A percentile compares a stretch with the other conserved stretches of the same genome.
These are phyloP conservation scores for Balakata baccata DNA, from an alignment of 345 rosid genomes.

Conservation along the genomic window DNA sequence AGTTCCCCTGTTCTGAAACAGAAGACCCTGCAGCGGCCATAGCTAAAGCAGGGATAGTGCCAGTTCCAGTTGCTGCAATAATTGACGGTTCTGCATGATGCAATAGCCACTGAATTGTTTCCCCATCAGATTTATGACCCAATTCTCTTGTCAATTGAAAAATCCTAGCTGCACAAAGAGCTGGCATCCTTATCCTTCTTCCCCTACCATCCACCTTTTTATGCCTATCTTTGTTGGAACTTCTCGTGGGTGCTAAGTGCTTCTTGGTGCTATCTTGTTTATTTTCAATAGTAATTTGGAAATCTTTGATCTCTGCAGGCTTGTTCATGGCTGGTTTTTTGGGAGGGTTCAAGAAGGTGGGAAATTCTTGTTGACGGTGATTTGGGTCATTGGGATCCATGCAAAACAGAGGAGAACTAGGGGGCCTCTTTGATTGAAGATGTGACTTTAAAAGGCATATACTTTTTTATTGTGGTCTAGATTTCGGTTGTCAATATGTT, in stretches of 20 bases:
- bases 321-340: conserved; percentile 21
- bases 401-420: conserved; percentile 17
- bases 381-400: conserved; percentile 21
- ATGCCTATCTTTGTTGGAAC: conserved; percentile 91
- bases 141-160: conserved; percentile 91
- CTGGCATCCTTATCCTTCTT: conserved; percentile 95
- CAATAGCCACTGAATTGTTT: conserved; percentile 90
- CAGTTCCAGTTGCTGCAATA: conserved; percentile 84
- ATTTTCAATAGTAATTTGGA: conserved; percentile 59
- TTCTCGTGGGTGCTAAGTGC: conserved; percentile 67
- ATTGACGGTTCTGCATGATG: conserved; percentile 94
- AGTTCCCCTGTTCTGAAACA: conserved; percentile 33
- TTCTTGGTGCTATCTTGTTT: conserved; percentile 50
- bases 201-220: conserved; percentile 96
- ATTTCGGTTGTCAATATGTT: conserved; percentile 21
- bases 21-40: conserved; percentile 61
- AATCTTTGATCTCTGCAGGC: conserved; percentile 60
- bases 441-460: conserved; percentile 29
- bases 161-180: conserved; percentile 90
- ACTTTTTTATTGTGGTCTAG: conserved; percentile 23
- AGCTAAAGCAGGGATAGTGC: conserved; percentile 92
- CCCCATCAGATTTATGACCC: conserved; percentile 97
- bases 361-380: conserved; percentile 14
- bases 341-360: conserved; percentile 58
- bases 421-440: conserved; percentile 31